Evolutionary conservation across 495 filamentous ascomycete genomes (phyloP), one percentile per base, ranked within the genome.

Genomic region (Podospora pseudocomata): DNA sequence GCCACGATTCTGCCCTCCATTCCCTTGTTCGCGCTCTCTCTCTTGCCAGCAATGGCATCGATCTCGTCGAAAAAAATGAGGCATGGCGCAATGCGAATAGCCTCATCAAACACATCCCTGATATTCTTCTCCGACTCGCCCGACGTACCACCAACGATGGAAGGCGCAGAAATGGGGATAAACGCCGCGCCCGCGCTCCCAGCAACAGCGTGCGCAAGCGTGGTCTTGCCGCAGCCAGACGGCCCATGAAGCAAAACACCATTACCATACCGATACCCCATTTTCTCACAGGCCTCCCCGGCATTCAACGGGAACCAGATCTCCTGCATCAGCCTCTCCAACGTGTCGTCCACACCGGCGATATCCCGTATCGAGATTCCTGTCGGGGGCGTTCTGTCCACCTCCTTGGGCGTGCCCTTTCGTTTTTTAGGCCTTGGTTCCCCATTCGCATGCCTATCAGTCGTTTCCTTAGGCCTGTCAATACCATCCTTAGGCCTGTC

Each of bases 1-100:
- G 94, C 92, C 20, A 98, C 94, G 74, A 98, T 98, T 60, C 94
- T 82, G 78, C 94, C 93, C 79, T 98, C 94, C 94, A 98, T 98
- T 74, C 96, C 93, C 71, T 93, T 87, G 74, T 96, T 93, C n/a
- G 94, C 92, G 72, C 88, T 94, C 75, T 97, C 95, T 58, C 94
- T 85, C 79, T 97, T 97, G 4, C 93, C 93, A 54, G 95, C 95
- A 68, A 97, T 97, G 18, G 92, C 91, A 76, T 99, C 95, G 68
- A 97, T 96, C 77, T 99, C 95, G 72, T 97, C 95, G 67, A 99
- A 91, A 76, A 99, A 97, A 7, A 99, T 86, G 4, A 99, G 81
- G 74, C 94, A 97, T 2, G 95, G 95, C 2, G 95, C 95, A 65
- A 94, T 85, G 65, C 87, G 86, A 75, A 91, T 91, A 0, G 95